A percentile compares a stretch with the other conserved stretches of the same genome.
These are phyloP conservation scores for Ceriops decandra DNA, from an alignment of 345 rosid species.

Conservation along the genomic window DNA sequence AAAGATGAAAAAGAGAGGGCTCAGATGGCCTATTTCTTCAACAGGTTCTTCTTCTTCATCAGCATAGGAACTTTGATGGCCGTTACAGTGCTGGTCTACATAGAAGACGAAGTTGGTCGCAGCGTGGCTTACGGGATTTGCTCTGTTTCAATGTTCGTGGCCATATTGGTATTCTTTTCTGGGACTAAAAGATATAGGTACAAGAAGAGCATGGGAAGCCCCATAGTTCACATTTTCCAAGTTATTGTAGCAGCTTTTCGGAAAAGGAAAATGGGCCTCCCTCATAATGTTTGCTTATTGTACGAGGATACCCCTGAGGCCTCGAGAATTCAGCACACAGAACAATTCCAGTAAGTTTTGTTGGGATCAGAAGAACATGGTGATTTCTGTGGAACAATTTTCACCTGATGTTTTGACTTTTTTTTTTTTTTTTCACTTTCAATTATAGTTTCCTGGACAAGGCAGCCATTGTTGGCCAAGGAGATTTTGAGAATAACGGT, in stretches of 20 bases:
- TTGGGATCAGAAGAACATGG: background rate
- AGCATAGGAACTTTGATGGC: constrained; percentile 55
- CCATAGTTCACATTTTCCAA: constrained; percentile 70
- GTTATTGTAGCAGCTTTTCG: constrained; percentile 57
- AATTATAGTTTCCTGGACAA: constrained; percentile 50
- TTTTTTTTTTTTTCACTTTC: background rate
- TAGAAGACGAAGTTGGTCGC: constrained; percentile 57
- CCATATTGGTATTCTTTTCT: constrained; percentile 49
- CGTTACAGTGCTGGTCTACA: constrained; percentile 61
- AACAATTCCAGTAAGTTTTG: constrained; percentile 51
- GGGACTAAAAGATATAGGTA: constrained; percentile 64
- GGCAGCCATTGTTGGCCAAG: constrained; percentile 46
- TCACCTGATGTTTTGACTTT: no score
- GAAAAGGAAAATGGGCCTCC: constrained; percentile 48
- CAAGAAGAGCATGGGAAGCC: constrained; percentile 74
- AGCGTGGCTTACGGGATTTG: constrained; percentile 60
- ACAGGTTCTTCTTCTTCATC: constrained; percentile 57
- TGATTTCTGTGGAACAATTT: no score
- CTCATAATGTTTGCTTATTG: constrained; percentile 41
- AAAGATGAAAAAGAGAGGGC: constrained; percentile 55
- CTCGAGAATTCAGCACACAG: constrained; percentile 51
- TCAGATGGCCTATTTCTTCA: constrained; percentile 60
- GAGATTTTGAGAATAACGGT: constrained; percentile 32
- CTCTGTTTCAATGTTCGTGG: constrained; percentile 55
- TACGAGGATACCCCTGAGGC: constrained; percentile 49